Percentiles rank a stretch among this genome's conserved stretches.
Evolutionary conservation across 1,284 basidiomycete genomes (phyloP).

Genomic region (Malassezia obtusa): DNA sequence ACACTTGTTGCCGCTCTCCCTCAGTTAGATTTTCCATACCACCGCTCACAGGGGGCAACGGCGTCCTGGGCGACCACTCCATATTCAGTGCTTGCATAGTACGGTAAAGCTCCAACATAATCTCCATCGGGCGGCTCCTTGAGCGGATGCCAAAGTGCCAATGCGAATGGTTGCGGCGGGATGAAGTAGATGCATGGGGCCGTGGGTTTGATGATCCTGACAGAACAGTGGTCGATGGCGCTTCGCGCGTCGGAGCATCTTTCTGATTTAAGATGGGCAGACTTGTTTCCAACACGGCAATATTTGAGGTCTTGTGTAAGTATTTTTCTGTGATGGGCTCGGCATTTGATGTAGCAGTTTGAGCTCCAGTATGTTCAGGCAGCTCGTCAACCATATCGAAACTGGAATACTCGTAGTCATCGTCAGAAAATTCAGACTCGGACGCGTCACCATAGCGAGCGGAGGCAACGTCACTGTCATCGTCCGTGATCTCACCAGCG

Average conservation of each 20-base stretch:
- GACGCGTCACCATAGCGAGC: conserved; percentile 11
- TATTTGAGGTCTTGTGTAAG: conserved; percentile 15
- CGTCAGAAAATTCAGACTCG: conserved; percentile 23
- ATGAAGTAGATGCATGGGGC: too few relatives aligned
- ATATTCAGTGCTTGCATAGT: conserved; percentile 85
- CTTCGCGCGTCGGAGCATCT: too few relatives aligned
- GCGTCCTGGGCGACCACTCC: conserved; percentile 65
- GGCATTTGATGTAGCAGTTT: background rate
- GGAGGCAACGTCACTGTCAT: conserved; percentile 26
- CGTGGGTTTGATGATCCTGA: too few relatives aligned
- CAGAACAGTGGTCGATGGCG: too few relatives aligned
- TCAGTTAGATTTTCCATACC: conserved; percentile 41
- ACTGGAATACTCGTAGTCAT: conserved; percentile 20
- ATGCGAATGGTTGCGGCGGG: conserved; percentile 49
- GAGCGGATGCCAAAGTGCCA: conserved; percentile 99
- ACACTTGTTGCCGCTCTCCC: conserved; percentile 47
- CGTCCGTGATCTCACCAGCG: conserved; percentile 27
- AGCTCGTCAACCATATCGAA: conserved; percentile 24
- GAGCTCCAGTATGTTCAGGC: background rate
- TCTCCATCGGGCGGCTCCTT: conserved; percentile 92
- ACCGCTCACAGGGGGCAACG: conserved; percentile 5
- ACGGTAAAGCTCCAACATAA: conserved; percentile 96
- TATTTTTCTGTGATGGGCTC: conserved; percentile 2
- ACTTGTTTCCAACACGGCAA: conserved; percentile 37
- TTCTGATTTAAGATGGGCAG: too few relatives aligned